Evolutionary conservation across 1,139 yeast species (phyloP).

Genomic region (Saccharomyces uvarum): DNA sequence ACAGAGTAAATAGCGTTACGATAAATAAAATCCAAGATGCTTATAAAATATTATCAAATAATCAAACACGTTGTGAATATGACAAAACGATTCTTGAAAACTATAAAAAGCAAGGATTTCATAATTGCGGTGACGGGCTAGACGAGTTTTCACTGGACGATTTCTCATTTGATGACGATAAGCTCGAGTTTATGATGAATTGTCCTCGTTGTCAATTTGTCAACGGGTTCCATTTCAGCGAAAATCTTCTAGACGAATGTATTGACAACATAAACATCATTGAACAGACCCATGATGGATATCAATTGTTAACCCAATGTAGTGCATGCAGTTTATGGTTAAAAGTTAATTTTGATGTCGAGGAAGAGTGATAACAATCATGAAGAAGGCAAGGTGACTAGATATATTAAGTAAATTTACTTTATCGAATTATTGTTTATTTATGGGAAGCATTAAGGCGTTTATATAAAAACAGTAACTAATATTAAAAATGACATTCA

Average conservation of each 20-base stretch:
- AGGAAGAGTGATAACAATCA: slow-evolving; percentile 9
- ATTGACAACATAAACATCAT: slow-evolving; percentile 53
- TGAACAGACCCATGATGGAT: slow-evolving; percentile 40
- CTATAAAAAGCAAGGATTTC: slow-evolving; percentile 43
- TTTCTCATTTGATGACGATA: slow-evolving; percentile 35
- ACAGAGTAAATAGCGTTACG: slow-evolving; percentile 13
- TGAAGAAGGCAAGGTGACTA: background rate
- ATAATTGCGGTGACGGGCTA: slow-evolving; percentile 54
- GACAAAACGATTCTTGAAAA: slow-evolving; percentile 39
- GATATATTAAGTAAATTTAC: background rate
- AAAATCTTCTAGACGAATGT: slow-evolving; percentile 47
- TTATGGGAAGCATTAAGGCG: background rate
- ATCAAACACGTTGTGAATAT: slow-evolving; percentile 38
- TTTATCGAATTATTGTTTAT: background rate
- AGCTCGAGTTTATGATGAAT: slow-evolving; percentile 34
- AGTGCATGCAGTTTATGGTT: slow-evolving; percentile 78
- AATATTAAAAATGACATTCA: background rate
- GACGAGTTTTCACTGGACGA: slow-evolving; percentile 61
- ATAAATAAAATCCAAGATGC: slow-evolving; percentile 51
- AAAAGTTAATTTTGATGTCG: slow-evolving; percentile 45
- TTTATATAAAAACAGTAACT: too few relatives aligned
- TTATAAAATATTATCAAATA: slow-evolving; percentile 44
- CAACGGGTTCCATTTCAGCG: slow-evolving; percentile 51
- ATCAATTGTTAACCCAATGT: slow-evolving; percentile 70
- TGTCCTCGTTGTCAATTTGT: slow-evolving; percentile 69